Conservation (phyloP, 148 eudicot species). For the Fallopia convolvulus region DNA sequence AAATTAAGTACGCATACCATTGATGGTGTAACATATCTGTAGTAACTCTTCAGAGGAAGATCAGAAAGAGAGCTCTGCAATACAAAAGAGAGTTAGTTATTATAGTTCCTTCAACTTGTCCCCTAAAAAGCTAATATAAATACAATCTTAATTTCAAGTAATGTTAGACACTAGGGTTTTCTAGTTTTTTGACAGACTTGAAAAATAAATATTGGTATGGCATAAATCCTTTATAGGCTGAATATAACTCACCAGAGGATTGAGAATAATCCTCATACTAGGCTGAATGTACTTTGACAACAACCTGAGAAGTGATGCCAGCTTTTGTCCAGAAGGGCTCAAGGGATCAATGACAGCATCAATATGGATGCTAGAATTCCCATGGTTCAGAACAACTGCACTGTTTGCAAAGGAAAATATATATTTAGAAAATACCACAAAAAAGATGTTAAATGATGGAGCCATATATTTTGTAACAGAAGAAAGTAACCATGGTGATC, state of each 20-base stretch:
- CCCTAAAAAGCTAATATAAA: not conserved
- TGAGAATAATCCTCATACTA: constrained; percentile 89
- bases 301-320: constrained; percentile 68
- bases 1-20: constrained; percentile 36
- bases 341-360: constrained; percentile 98
- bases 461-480: not conserved
- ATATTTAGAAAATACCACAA: not conserved
- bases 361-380: constrained; percentile 68
- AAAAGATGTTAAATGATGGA: not conserved
- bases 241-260: constrained; percentile 68
- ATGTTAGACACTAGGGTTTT: not conserved
- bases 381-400: constrained; percentile 69
- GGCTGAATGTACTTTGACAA: constrained; percentile 70
- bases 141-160: not conserved
- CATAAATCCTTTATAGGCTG: not conserved
- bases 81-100: constrained; percentile 11
- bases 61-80: constrained; percentile 96
- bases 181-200: not conserved
- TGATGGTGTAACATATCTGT: constrained; percentile 88
- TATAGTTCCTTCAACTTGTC: not conserved
- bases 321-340: constrained; percentile 84
- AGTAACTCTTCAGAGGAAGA: constrained; percentile 94
- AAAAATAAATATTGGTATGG: not conserved
- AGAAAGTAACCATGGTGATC: not conserved
- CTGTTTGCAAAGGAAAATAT: constrained; percentile 29